phyloP scores from a whole-genome alignment of 1,284 basidiomycete species.

The Uromyces viciae-fabae region DNA sequence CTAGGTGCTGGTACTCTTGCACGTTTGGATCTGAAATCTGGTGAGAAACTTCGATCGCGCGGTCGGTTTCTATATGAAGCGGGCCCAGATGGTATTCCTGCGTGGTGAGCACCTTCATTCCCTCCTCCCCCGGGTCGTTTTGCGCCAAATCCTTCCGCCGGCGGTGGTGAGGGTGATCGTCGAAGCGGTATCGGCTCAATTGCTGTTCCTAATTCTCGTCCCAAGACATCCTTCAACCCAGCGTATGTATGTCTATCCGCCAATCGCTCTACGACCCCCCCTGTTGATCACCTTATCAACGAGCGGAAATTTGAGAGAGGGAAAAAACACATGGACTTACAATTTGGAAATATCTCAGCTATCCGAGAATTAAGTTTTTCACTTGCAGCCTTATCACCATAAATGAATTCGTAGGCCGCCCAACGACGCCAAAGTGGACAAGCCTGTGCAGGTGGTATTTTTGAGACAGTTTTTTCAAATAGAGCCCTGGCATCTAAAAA shows the following conservation, averaged over 20 bases:
- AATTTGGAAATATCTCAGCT: slow-evolving; percentile 77
- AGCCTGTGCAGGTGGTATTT: slow-evolving; percentile 73
- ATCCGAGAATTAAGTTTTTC: slow-evolving; percentile 84
- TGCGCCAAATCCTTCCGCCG: slow-evolving; percentile 23
- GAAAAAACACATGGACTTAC: slow-evolving; percentile 56
- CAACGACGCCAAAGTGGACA: slow-evolving; percentile 89
- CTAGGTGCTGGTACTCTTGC: slow-evolving; percentile 1
- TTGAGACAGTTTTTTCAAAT: slow-evolving; percentile 79
- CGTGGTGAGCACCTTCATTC: not conserved
- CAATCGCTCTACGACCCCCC: slow-evolving; percentile 33
- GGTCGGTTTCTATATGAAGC: slow-evolving; percentile 26
- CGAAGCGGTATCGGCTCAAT: slow-evolving; percentile 37
- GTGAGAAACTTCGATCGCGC: slow-evolving; percentile 39
- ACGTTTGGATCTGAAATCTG: slow-evolving; percentile 28
- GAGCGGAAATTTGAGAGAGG: not conserved
- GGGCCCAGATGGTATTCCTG: slow-evolving; percentile 21
- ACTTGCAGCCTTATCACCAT: slow-evolving; percentile 82
- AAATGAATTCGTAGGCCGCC: slow-evolving; percentile 92
- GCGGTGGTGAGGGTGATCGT: slow-evolving; percentile 32
- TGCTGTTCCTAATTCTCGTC: slow-evolving; percentile 40
- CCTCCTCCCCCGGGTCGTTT: not conserved
- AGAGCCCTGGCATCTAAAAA: slow-evolving; percentile 81
- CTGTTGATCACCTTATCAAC: not conserved
- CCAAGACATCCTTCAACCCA: slow-evolving; percentile 29
- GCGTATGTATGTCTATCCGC: slow-evolving; percentile 37